Percentiles rank a stretch among this genome's conserved stretches.
Evolutionary conservation across 164 flowering plant species (phyloP).

Genomic region (Tetrastigma voinierianum): DNA sequence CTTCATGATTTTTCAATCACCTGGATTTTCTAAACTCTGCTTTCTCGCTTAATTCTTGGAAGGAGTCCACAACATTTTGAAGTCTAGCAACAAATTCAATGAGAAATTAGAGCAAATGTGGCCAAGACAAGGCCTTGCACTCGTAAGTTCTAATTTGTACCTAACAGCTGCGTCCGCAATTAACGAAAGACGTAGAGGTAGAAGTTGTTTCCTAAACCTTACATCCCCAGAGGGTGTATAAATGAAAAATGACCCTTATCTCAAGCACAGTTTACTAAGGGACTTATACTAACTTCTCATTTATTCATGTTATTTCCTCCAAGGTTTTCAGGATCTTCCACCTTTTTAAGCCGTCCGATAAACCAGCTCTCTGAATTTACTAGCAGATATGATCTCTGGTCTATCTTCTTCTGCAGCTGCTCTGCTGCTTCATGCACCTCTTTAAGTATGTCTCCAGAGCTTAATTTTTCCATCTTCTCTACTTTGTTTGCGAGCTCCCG

Average conservation of each 20-base stretch:
- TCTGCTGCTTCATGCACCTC: constrained; percentile 86
- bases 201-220: constrained; percentile 39
- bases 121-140: constrained; percentile 89
- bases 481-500: constrained; percentile 74
- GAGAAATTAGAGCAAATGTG: constrained; percentile 74
- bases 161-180: constrained; percentile 17
- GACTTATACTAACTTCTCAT: constrained; percentile 31
- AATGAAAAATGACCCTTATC: constrained; percentile 16
- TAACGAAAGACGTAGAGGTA: constrained; percentile 56
- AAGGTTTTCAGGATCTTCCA: constrained; percentile 31
- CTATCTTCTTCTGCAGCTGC: constrained; percentile 76
- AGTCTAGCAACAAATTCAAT: constrained; percentile 98
- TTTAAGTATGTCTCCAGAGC: constrained; percentile 43
- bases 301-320: constrained; percentile 28
- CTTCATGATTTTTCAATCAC: too few species aligned
- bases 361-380: constrained; percentile 76
- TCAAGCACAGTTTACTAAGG: constrained; percentile 44
- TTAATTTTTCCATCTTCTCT: constrained; percentile 71
- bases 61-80: constrained; percentile 73
- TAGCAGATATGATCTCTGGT: constrained; percentile 66
- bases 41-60: constrained; percentile 64
- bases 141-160: constrained; percentile 68
- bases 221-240: constrained; percentile 33
- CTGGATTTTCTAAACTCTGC: constrained; percentile 74
- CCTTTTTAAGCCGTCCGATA: constrained; percentile 29